Evolutionary conservation across 768 basidiomycete species (phyloP), one percentile per base, ranked within the genome.

Genomic region (Naganishia friedmannii): DNA sequence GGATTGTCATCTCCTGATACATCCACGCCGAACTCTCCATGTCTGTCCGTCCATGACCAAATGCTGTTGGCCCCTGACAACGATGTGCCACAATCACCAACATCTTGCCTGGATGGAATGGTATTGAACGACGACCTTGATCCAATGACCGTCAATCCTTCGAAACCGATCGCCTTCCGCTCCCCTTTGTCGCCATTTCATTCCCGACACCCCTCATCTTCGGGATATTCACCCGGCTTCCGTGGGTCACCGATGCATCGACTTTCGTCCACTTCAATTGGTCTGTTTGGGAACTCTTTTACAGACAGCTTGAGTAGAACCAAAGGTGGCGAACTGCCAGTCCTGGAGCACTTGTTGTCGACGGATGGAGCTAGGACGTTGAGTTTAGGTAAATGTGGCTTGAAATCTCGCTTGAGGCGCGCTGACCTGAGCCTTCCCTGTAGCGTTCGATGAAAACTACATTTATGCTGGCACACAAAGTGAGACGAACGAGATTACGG

Each of bases 401-500:
- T 46, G n/a, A 34, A 28, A n/a, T 28, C n/a, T 37, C n/a, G 31
- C 19, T 60, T 17, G 26, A 23, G 17, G 4, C 28, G 32, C 13
- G 26, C 68, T 42, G 29, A 53, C 13, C 12, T 23, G 29, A 32
- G 19, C 2, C 19, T 10, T 45, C 0, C 10, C 31, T 42, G 10
- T 17, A 72, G 89, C 88, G 31, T 88, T 91, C 1, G 88, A 89
- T 76, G 85, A 85, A 7, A 77, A 83, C 15, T 85, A 90, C 76
- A 90, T 95, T 54, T 95, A 90, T 77, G 89, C 88, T 67, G 92
- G 92, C 0, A 90, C 87, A 73, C 92, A 93, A 77, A 86, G 85
- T 57, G 83, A 86, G 69, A 87, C 90, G 75, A 78, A 80, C 66
- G 78, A 77, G 57, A 92, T 94, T 68, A 86, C 86, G 63, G 92